Conservation (phyloP, 805 yeast genomes). For the Candida khao-thaluensis region DNA sequence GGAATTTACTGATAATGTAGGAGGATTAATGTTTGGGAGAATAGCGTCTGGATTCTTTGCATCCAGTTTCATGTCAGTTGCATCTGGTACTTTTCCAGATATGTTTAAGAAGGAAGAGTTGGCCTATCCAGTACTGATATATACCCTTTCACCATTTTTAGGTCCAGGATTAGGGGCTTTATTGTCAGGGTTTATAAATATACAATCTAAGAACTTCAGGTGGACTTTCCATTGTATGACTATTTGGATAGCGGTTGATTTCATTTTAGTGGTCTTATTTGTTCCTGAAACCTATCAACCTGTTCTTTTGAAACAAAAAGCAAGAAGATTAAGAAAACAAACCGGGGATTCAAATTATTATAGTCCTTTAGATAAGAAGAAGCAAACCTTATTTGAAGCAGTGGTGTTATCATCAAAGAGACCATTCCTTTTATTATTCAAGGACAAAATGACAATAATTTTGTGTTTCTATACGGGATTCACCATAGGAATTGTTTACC, state of each 20-base stretch:
- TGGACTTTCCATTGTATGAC: conserved; percentile 29
- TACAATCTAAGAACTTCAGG: conserved; percentile 16
- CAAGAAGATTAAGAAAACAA: conserved; percentile 23
- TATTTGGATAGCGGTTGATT: conserved; percentile 24
- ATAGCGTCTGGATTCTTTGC: conserved; percentile 28
- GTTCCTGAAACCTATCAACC: conserved; percentile 34
- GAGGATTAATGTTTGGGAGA: conserved; percentile 27
- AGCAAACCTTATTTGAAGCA: conserved; percentile 18
- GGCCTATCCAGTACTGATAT: conserved; percentile 23
- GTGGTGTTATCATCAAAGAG: conserved; percentile 22
- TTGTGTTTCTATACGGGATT: conserved; percentile 43
- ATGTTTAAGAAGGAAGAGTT: conserved; percentile 24
- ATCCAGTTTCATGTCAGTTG: conserved; percentile 29
- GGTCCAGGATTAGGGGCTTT: conserved; percentile 33
- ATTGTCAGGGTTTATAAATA: conserved; percentile 26
- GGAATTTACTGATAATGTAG: conserved; percentile 24
- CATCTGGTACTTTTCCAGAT: conserved; percentile 30
- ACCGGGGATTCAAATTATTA: conserved; percentile 37
- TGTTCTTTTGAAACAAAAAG: conserved; percentile 23
- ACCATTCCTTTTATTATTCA: conserved; percentile 25
- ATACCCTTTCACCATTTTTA: conserved; percentile 28
- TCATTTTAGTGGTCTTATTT: conserved; percentile 18
- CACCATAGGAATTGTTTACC: conserved; percentile 43
- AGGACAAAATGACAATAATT: conserved; percentile 28
- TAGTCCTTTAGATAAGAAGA: conserved; percentile 40